phyloP scores from a whole-genome alignment of 2,329 filamentous ascomycete species.

The Leptodontidium sp. region DNA sequence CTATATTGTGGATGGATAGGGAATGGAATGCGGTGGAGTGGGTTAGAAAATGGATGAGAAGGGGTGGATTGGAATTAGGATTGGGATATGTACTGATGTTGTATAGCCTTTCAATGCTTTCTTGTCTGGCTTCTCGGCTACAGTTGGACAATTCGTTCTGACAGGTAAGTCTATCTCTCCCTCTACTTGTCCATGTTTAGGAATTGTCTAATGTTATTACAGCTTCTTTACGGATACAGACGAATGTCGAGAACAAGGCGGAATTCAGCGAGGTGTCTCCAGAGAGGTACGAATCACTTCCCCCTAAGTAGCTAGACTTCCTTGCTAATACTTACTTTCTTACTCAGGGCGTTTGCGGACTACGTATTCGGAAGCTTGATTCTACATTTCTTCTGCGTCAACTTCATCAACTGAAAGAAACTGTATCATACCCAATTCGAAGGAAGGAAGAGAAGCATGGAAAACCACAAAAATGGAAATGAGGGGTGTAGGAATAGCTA shows the following conservation, averaged over 20 bases:
- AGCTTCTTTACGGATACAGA: constrained; percentile 89
- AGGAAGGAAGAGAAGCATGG: constrained; percentile 22
- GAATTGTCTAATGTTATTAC: constrained; percentile 23
- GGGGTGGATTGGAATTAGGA: neutral
- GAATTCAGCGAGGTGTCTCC: constrained; percentile 81
- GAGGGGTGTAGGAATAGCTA: constrained; percentile 40
- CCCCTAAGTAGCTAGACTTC: neutral
- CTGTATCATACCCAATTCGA: constrained; percentile 29
- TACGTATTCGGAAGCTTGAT: constrained; percentile 94
- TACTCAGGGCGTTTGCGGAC: constrained; percentile 87
- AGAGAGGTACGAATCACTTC: constrained; percentile 68
- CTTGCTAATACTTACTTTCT: constrained; percentile 32
- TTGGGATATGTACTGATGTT: constrained; percentile 21
- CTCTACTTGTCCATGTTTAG: neutral
- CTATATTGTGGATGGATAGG: neutral
- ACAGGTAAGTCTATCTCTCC: constrained; percentile 66
- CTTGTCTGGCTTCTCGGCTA: constrained; percentile 91
- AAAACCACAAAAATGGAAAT: neutral
- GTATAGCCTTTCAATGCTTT: constrained; percentile 98
- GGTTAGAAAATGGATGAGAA: neutral
- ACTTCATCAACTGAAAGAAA: constrained; percentile 92
- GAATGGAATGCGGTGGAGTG: neutral
- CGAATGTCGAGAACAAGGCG: constrained; percentile 79
- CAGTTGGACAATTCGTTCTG: constrained; percentile 96
- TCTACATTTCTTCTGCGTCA: constrained; percentile 98